A percentile compares a stretch with the other conserved stretches of the same genome.
Conservation (phyloP, 805 yeast species). For the Zygosaccharomyces rouxii region DNA sequence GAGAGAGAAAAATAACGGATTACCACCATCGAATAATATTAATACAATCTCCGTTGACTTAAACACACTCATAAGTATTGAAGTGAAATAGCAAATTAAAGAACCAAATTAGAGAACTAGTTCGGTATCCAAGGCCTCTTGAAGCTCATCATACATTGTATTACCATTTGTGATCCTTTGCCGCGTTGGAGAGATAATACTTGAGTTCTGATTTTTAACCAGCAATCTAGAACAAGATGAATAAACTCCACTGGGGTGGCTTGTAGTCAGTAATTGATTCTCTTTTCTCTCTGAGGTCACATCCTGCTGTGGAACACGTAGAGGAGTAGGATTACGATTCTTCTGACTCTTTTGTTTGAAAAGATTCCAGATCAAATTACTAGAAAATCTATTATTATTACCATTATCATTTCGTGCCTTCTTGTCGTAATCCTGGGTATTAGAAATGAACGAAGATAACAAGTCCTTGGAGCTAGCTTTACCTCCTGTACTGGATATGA, state of each 20-base stretch:
- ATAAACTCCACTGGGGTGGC: not conserved
- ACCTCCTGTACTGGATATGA: slow-evolving; percentile 9
- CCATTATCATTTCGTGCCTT: not conserved
- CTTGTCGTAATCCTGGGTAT: slow-evolving; percentile 1
- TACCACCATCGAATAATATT: not conserved
- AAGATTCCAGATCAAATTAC: not conserved
- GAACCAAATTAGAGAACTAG: slow-evolving; percentile 15
- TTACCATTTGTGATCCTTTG: not conserved
- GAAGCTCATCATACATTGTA: slow-evolving; percentile 21
- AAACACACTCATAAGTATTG: not conserved
- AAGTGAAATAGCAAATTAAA: slow-evolving; percentile 3
- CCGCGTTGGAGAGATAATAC: not conserved
- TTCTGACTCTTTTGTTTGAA: not conserved
- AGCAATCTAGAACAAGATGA: slow-evolving; percentile 3
- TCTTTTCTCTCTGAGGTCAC: not conserved
- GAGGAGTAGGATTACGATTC: not conserved
- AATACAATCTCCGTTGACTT: not conserved
- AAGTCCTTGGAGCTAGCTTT: slow-evolving; percentile 12
- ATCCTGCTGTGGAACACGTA: not conserved
- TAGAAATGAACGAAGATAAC: slow-evolving; percentile 8
- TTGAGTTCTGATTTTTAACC: not conserved
- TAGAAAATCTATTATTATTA: not conserved
- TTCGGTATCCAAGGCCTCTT: slow-evolving; percentile 32
- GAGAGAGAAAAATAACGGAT: not conserved
- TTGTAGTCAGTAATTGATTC: not conserved